A percentile compares a stretch with the other conserved stretches of the same genome.
Evolutionary conservation across 2,329 filamentous ascomycete genomes (phyloP).

Genomic region (Trichoderma asperellum): DNA sequence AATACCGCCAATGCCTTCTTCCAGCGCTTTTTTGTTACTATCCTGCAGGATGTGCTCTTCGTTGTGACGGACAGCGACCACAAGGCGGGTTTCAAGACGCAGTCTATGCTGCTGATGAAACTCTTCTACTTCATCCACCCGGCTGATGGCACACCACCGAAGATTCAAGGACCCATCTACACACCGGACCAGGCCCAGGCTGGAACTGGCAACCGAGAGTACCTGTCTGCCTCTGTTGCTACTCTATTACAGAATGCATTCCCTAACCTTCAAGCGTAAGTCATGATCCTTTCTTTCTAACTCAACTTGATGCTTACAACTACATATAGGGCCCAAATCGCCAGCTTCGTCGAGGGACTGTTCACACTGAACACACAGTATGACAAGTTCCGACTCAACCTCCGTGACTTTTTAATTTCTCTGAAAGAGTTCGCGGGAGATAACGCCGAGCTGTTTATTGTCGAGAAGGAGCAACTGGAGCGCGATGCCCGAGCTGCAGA

Average conservation of each 20-base stretch:
- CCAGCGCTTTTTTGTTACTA: conserved; percentile 94
- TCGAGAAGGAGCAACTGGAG: conserved; percentile 92
- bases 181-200: conserved; percentile 77
- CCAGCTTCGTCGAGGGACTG: conserved; percentile 84
- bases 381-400: conserved; percentile 91
- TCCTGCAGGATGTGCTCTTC: conserved; percentile 97
- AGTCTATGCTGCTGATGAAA: conserved; percentile 88
- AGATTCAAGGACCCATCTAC: conserved; percentile 93
- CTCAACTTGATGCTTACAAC: conserved; percentile 41
- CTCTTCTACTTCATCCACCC: conserved; percentile 96
- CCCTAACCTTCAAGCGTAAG: conserved; percentile 87
- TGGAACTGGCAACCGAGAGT: conserved; percentile 88
- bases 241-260: conserved; percentile 87
- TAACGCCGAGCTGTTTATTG: conserved; percentile 89
- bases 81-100: conserved; percentile 98
- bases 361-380: conserved; percentile 88
- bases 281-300: conserved; percentile 33
- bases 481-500: conserved; percentile 85
- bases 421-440: conserved; percentile 96
- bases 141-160: conserved; percentile 68
- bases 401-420: conserved; percentile 96
- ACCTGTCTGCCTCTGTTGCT: conserved; percentile 84
- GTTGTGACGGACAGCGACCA: conserved; percentile 97
- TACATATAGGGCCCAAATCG: conserved; percentile 73
- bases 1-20: conserved; percentile 93